Base-by-base conservation (phyloP, 2,329 filamentous ascomycete species). In the Cladosporium austrohemisphaericum region DNA sequence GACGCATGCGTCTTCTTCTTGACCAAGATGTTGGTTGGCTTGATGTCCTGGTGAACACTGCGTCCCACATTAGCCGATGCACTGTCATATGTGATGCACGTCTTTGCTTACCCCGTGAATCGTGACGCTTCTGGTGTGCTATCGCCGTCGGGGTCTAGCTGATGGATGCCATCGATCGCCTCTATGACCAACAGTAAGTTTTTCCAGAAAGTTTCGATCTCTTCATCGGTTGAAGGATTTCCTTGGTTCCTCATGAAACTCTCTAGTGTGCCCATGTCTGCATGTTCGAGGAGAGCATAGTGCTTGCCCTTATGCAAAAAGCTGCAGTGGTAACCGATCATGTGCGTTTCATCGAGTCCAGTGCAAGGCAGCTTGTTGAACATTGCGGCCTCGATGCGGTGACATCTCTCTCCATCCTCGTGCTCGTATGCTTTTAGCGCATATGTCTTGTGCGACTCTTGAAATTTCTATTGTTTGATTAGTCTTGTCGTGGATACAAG, bases 231-330 rank as follows among this genome's bases (percentile, higher is more conserved):
- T n/a, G 32, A 56, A 2, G 65, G 43, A 19, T 20, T n/a, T 13
- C 18, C 16, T 16, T 26, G 13, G 14, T 13, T 9, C 29, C 60
- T 11, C 47, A 68, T 64, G 44, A 58, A 68, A 5, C 66, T 51
- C 31, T 67, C 58, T 3, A 71, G 53, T 3, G 58, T 62, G 2
- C 67, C 65, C 16, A 56, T 48, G 29, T 68, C 60, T 3, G 67
- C 67, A 55, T 60, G 67, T 51, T 70, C 66, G 3, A 71, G 57
- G 5, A 70, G 41, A 4, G 69, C 57, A 50, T 68, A 63, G 50
- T 38, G 64, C 3, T 51, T 55, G 14, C 59, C 52, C 8, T 55
- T 51, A 33, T 65, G 59, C 11, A 47, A 57, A 40, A 56, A 62
- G 31, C 52, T 50, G 16, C 59, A 50, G 36, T 51, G 60, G 51